Base-by-base conservation (phyloP, 2,329 filamentous ascomycete genomes). In the Botryotinia narcissicola region DNA sequence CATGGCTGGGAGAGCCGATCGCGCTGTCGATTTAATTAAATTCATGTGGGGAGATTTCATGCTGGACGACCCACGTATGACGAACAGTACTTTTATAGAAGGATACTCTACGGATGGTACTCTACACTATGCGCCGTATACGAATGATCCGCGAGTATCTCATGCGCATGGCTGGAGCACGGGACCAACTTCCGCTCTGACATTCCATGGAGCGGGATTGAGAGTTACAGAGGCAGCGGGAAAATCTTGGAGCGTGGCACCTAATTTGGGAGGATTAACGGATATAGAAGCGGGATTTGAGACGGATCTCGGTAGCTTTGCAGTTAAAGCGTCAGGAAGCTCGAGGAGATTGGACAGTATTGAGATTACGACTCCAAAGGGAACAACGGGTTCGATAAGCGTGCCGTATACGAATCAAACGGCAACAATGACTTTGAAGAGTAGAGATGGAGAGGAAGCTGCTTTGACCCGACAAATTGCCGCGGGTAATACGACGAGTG, bases 41-140 rank as follows among this genome's bases (percentile, higher is more conserved):
- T 81, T 82, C 14, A 84, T 83, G 67, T 91, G 89, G 89, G 89
- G 88, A 18, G 89, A 87, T 87, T 90, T 90, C 76, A 81, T 73
- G 78, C 80, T 89, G 25, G 83, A 85, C 74, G 85, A 89, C 73
- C 83, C 85, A 1, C 86, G 88, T 75, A 87, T 87, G n/a, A 90
- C 88, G 0, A 82, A 85, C 73, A 87, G 84, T 60, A 90, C 89
- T 0, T 84, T 88, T 32, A 84, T 90, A 40, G 89, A 91, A 79
- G 89, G 88, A 0, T 90, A 89, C 74, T 82, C 88, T 1, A 80
- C 79, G 0, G 84, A 90, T 75, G 88, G 87, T 4, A 81, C 84
- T 61, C 80, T 84, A 10, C 88, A 87, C 0, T 90, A 90, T 75
- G 80, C 80, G 6, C 82, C 85, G 64, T 85, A 87, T 57, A 16